A percentile compares a stretch with the other conserved stretches of the same genome.
Evolutionary conservation across 345 rosid genomes (phyloP).

Genomic region (Bruguiera gymnorhiza): DNA sequence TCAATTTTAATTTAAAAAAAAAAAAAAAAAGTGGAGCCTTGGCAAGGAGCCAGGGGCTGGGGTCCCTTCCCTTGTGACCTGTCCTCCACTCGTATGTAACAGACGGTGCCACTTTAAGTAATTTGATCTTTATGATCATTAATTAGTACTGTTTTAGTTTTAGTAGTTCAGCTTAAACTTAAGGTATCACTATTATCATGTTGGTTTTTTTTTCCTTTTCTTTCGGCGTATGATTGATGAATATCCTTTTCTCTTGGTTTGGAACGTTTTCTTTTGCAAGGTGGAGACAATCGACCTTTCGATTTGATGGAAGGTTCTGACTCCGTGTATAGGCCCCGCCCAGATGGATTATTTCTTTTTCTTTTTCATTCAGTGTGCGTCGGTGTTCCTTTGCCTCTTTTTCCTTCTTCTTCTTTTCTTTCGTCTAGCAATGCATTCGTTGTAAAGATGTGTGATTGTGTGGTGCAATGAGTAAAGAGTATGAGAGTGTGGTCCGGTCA

Average conservation of each 20-base stretch:
- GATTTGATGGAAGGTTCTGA: constrained; percentile 8
- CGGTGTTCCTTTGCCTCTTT: background rate
- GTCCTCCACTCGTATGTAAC: too few species aligned
- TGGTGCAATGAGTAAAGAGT: background rate
- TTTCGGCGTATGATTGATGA: too few species aligned
- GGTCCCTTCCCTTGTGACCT: too few species aligned
- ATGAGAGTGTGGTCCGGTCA: background rate
- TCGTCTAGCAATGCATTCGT: background rate
- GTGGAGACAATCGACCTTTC: background rate
- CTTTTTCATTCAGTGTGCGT: background rate
- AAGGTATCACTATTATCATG: too few species aligned
- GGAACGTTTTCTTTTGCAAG: background rate
- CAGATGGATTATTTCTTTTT: background rate
- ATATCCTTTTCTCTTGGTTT: background rate
- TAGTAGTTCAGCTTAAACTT: too few species aligned
- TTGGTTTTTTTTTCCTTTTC: too few species aligned
- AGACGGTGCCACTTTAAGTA: too few species aligned
- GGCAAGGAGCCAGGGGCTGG: too few species aligned
- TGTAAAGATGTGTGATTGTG: background rate
- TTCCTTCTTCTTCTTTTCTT: background rate
- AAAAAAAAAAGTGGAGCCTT: too few species aligned
- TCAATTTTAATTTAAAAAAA: too few species aligned
- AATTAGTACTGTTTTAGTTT: too few species aligned
- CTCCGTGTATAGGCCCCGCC: background rate
- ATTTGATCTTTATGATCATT: too few species aligned